A percentile compares a stretch with the other conserved stretches of the same genome.
phyloP scores from a whole-genome alignment of 441 rosid genomes.

The Aleurites moluccanus region DNA sequence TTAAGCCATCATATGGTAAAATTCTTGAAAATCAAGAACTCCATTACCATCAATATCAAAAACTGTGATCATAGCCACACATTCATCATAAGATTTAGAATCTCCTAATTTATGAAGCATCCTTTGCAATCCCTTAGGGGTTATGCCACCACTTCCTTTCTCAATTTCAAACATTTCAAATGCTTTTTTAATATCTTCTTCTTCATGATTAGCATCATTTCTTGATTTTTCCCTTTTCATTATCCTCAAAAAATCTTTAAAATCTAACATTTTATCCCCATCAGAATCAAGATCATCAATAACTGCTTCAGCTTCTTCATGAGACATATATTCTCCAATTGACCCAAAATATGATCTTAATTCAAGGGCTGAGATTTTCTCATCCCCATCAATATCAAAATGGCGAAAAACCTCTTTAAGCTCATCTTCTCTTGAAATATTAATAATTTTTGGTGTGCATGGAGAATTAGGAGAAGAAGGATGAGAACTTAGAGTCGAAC shows the following conservation, averaged over 20 bases:
- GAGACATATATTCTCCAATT: constrained; percentile 68
- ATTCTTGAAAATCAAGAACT: constrained; percentile 78
- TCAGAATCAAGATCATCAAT: constrained; percentile 60
- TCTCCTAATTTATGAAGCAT: constrained; percentile 71
- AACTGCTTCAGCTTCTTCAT: constrained; percentile 51
- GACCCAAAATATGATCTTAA: constrained; percentile 46
- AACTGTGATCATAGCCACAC: constrained; percentile 65
- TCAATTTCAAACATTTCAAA: constrained; percentile 87
- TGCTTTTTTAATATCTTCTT: constrained; percentile 58
- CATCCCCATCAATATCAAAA: constrained; percentile 12
- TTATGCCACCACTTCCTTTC: constrained; percentile 73
- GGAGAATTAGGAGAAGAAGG: constrained; percentile 10
- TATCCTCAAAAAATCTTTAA: constrained; percentile 57
- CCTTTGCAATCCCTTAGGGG: constrained; percentile 70
- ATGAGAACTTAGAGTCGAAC: constrained; percentile 6
- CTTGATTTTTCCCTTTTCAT: constrained; percentile 37
- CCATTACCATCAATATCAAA: constrained; percentile 84
- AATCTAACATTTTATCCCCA: constrained; percentile 60
- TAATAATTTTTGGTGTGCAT: background rate
- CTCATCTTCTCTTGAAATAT: background rate
- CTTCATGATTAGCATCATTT: constrained; percentile 13
- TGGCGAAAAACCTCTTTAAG: constrained; percentile 2
- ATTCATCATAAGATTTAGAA: constrained; percentile 59
- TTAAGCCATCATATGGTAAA: constrained; percentile 60
- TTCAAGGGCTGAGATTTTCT: constrained; percentile 11